Evolutionary conservation across 495 filamentous ascomycete genomes (phyloP), one percentile per base, ranked within the genome.

Genomic region (Penicillium waksmanii): DNA sequence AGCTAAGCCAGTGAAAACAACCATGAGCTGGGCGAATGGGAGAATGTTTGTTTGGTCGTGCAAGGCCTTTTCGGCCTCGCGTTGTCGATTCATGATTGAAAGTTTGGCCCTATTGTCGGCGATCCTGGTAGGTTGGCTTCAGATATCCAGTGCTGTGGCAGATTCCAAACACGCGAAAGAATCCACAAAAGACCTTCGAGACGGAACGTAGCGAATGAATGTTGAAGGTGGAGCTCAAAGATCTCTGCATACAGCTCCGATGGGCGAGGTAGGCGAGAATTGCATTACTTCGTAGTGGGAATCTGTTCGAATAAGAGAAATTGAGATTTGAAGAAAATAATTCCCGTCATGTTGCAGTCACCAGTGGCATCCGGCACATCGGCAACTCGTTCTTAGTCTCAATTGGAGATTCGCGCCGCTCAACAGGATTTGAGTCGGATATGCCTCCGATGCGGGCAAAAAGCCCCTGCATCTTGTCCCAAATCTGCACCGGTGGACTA

Each of bases 31-130:
- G 0, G 67, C 71, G 42, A 79, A 80, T 0, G 84, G 84, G 0
- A 89, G 75, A 18, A 87, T 79, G 48, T 87, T 86, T 11, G 80
- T 84, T 56, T 87, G 76, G 44, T 80, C 76, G 38, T 80, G 75
- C 51, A 80, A 58, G 13, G 73, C 69, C 67, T 79, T 77, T 60
- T 80, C 77, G 47, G 77, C 76, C 25, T 60, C 71, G 57, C 67
- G 57, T 63, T 79, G 76, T 42, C 72, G 73, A 58, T 73, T 68
- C 75, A 79, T 79, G 9, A 18, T 36, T 55, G 31, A 21, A 46
- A 17, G 42, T 35, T 44, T 60, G 25, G 49, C 49, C 23, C 2
- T 51, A 6, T 17, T 3, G 19, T n/a, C 46, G 11, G 46, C 9
- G 19, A 3, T 10, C 9, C 18, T 19, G 8, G 23, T 48, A 11